A percentile compares a stretch with the other conserved stretches of the same genome.
phyloP scores from a whole-genome alignment of 495 filamentous ascomycete species.

The Trichoderma reesei region DNA sequence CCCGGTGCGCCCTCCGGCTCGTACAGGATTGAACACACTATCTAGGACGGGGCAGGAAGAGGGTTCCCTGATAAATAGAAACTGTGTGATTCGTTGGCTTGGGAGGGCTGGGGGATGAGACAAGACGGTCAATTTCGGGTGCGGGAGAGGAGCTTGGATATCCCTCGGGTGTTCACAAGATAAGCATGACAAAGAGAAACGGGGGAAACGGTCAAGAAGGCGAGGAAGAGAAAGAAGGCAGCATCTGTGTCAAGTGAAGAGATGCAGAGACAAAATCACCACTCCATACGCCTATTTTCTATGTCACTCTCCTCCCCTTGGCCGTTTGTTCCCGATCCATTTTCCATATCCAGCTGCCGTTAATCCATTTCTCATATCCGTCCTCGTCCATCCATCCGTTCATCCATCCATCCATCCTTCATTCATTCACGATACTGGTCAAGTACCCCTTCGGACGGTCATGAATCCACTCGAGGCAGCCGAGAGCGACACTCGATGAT shows the following conservation, averaged over 20 bases:
- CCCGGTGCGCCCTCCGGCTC: conserved; percentile 1
- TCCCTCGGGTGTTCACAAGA: not conserved
- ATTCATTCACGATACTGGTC: too few relatives aligned
- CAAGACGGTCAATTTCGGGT: not conserved
- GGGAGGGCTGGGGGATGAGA: not conserved
- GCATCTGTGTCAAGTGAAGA: too few relatives aligned
- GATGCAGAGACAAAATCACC: too few relatives aligned
- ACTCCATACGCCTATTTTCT: too few relatives aligned
- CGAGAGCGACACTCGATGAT: not conserved
- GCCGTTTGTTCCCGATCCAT: too few relatives aligned
- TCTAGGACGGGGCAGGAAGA: not conserved
- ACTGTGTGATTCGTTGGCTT: not conserved
- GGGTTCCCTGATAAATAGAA: not conserved
- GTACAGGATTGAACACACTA: not conserved
- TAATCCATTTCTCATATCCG: too few relatives aligned
- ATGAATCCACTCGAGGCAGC: not conserved
- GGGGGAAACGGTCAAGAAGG: too few relatives aligned
- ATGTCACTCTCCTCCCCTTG: too few relatives aligned
- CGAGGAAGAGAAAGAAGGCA: too few relatives aligned
- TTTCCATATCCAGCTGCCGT: too few relatives aligned
- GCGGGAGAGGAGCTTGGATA: not conserved
- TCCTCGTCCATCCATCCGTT: not conserved
- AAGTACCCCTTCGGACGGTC: not conserved
- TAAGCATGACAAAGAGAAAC: not conserved
- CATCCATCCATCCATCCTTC: not conserved